Evolutionary conservation across 2,329 filamentous ascomycete species (phyloP).

Genomic region (Penicillium concentricum): DNA sequence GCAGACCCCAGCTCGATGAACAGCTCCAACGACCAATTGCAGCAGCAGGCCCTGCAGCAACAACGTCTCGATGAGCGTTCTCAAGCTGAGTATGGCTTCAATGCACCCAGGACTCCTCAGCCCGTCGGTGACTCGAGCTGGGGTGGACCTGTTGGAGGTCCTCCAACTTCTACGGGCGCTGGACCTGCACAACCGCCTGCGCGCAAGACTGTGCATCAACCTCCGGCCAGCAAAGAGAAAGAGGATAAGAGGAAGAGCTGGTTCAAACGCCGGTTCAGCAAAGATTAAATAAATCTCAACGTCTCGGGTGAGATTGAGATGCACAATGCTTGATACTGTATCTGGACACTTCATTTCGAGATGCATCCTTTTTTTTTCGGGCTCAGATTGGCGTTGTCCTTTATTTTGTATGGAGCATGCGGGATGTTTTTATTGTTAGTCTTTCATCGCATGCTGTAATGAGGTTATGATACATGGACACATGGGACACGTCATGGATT

Average conservation of each 20-base stretch:
- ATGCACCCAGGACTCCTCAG: conserved; percentile 31
- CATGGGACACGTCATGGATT: conserved; percentile 6
- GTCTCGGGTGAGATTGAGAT: not conserved
- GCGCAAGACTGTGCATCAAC: conserved; percentile 14
- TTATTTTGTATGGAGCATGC: not conserved
- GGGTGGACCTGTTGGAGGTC: conserved; percentile 29
- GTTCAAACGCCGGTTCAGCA: conserved; percentile 80
- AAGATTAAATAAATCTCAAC: conserved; percentile 28
- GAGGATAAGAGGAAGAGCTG: conserved; percentile 83
- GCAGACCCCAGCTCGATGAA: conserved; percentile 94
- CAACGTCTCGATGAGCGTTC: conserved; percentile 39
- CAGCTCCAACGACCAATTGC: conserved; percentile 77
- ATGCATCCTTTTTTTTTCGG: not conserved
- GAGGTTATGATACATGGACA: conserved; percentile 27
- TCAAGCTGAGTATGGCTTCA: conserved; percentile 64
- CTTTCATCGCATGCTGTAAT: conserved; percentile 17
- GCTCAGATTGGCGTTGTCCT: not conserved
- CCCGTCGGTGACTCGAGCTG: conserved; percentile 23
- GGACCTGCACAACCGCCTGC: conserved; percentile 17
- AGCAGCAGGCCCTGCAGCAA: conserved; percentile 45
- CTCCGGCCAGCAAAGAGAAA: not conserved
- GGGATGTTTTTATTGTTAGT: conserved; percentile 7
- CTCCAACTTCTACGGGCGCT: not conserved
- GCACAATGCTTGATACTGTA: not conserved
- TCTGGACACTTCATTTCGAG: not conserved